Evolutionary conservation across 352 stramenopile species (phyloP).

Genomic region (Heterotrichella gracilis): DNA sequence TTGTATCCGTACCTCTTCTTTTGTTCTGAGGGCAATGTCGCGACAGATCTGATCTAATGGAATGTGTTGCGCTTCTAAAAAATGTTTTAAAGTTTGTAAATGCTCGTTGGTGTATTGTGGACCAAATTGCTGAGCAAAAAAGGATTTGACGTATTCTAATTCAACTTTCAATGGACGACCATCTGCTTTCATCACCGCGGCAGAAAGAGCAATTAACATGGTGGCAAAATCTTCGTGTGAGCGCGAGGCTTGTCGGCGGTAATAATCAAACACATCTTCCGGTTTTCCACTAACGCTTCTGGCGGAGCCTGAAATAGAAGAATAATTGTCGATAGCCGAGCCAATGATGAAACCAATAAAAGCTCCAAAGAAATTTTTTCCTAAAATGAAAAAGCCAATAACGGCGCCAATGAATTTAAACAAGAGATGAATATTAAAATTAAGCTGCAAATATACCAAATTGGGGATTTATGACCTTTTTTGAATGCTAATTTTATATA

Average conservation of each 20-base stretch:
- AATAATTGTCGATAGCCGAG: background rate
- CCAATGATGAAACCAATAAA: slow-evolving; percentile 9
- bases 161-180: background rate
- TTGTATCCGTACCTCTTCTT: background rate
- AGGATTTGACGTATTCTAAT: background rate
- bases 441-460: slow-evolving; percentile 3
- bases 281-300: background rate
- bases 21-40: background rate
- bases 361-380: background rate
- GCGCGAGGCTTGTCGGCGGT: background rate
- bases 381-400: background rate
- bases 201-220: background rate
- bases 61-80: background rate
- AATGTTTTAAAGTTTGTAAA: slow-evolving; percentile 6
- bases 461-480: too few relatives aligned
- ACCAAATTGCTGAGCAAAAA: background rate
- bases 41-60: background rate
- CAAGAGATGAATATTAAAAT: background rate
- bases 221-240: background rate
- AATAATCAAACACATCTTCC: background rate
- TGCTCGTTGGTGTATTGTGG: background rate
- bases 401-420: background rate
- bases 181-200: background rate
- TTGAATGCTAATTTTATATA: too few relatives aligned
- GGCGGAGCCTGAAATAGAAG: background rate